These are phyloP conservation scores for Psilocybe azurescens DNA, from an alignment of 768 basidiomycete species.

Conservation along the genomic window DNA sequence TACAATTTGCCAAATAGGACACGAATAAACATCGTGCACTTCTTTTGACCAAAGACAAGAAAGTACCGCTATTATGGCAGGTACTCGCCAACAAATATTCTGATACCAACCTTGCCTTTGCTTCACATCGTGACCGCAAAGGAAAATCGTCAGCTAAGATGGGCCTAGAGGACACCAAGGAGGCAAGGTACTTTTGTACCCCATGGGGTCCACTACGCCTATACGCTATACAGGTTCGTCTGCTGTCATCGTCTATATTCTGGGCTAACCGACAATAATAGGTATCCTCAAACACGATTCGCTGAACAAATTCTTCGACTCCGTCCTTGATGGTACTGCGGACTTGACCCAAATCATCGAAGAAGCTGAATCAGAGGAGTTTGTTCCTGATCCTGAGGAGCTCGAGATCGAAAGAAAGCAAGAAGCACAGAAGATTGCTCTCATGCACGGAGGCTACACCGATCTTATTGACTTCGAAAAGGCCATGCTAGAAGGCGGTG, in stretches of 20 bases:
- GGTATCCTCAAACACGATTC: slow-evolving; percentile 78
- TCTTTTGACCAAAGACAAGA: slow-evolving; percentile 76
- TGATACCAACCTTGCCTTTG: slow-evolving; percentile 62
- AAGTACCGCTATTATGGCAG: slow-evolving; percentile 81
- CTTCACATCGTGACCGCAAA: slow-evolving; percentile 67
- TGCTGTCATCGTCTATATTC: not conserved
- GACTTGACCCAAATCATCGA: slow-evolving; percentile 53
- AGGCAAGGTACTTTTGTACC: slow-evolving; percentile 74
- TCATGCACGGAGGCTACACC: slow-evolving; percentile 55
- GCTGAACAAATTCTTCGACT: slow-evolving; percentile 74
- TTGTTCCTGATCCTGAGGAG: slow-evolving; percentile 41
- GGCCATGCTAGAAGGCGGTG: slow-evolving; percentile 46
- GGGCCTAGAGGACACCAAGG: slow-evolving; percentile 62
- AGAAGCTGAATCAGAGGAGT: slow-evolving; percentile 46
- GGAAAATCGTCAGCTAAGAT: slow-evolving; percentile 62
- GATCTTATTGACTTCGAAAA: slow-evolving; percentile 59
- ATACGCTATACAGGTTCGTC: slow-evolving; percentile 70
- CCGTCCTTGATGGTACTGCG: slow-evolving; percentile 69
- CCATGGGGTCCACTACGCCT: slow-evolving; percentile 58
- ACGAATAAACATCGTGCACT: slow-evolving; percentile 59
- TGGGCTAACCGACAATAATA: slow-evolving; percentile 27
- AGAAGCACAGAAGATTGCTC: slow-evolving; percentile 57
- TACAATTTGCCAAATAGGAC: slow-evolving; percentile 22
- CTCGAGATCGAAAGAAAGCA: slow-evolving; percentile 55
- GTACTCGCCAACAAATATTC: slow-evolving; percentile 77